phyloP scores from a whole-genome alignment of 148 eudicot species.

The Vaccinium corymbosum region DNA sequence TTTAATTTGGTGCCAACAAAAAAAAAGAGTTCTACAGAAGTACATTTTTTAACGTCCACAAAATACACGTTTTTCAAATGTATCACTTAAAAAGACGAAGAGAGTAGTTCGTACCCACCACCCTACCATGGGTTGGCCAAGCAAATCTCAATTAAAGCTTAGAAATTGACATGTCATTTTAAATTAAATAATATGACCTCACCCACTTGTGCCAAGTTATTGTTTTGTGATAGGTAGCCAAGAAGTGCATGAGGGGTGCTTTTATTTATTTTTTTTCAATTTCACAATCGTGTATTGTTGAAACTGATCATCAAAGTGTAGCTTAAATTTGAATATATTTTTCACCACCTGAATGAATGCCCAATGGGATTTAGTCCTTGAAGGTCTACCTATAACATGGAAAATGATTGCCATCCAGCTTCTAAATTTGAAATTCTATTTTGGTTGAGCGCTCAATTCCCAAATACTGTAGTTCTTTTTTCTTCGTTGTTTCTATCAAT shows the following conservation, averaged over 20 bases:
- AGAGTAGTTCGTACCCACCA: too few relatives aligned
- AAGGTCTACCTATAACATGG: neutral
- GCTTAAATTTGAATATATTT: neutral
- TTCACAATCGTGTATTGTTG: neutral
- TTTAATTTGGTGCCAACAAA: too few relatives aligned
- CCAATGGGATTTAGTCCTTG: neutral
- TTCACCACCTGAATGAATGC: neutral
- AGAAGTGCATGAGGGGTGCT: neutral
- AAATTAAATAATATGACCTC: neutral
- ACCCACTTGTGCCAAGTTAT: neutral
- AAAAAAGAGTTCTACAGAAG: too few relatives aligned
- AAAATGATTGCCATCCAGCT: neutral
- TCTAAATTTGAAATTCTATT: neutral
- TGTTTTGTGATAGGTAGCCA: neutral
- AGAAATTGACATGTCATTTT: neutral
- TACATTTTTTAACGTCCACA: too few relatives aligned
- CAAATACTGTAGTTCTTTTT: neutral
- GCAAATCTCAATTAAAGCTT: neutral
- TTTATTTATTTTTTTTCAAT: neutral
- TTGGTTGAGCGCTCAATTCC: constrained; percentile 4
- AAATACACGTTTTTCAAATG: too few relatives aligned
- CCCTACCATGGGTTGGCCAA: too few relatives aligned
- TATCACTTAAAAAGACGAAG: too few relatives aligned
- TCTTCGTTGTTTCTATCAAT: too few relatives aligned
- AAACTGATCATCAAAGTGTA: neutral